Conservation (phyloP, 2,329 filamentous ascomycete genomes). For the Clonostachys rosea region DNA sequence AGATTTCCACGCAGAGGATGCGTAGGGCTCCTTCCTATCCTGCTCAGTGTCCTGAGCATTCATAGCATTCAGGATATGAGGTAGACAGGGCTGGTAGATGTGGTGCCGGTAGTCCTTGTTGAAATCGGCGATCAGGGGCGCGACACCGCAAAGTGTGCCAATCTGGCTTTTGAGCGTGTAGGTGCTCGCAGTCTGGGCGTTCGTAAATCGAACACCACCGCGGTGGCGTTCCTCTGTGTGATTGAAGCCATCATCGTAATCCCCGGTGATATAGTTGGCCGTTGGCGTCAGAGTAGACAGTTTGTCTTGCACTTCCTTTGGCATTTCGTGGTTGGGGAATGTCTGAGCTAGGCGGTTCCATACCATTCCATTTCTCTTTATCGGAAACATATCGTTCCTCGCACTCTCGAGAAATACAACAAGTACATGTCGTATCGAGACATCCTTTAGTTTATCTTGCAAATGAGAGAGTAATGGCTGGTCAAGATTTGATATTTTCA, state of each 20-base stretch:
- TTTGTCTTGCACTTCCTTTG: constrained; percentile 12
- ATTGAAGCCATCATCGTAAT: constrained; percentile 5
- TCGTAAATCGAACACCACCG: constrained; percentile 24
- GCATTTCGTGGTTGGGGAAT: constrained; percentile 12
- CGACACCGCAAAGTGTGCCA: constrained; percentile 24
- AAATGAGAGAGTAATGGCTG: constrained; percentile 11
- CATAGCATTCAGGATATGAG: constrained; percentile 13
- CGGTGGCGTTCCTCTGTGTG: constrained; percentile 1
- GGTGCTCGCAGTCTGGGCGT: constrained; percentile 22
- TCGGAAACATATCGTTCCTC: constrained; percentile 22
- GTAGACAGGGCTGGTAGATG: constrained; percentile 29
- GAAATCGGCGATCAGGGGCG: constrained; percentile 23
- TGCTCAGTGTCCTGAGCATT: constrained; percentile 5
- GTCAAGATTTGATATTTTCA: constrained; percentile 23
- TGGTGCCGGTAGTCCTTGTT: constrained; percentile 26
- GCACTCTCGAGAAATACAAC: constrained; percentile 25
- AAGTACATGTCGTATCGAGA: constrained; percentile 27
- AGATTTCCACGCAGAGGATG: constrained; percentile 5
- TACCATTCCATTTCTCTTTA: constrained; percentile 18
- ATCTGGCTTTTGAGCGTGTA: constrained; percentile 27
- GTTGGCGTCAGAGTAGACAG: constrained; percentile 14
- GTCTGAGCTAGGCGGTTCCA: constrained; percentile 14
- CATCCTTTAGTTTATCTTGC: constrained; percentile 4
- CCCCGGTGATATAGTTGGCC: constrained; percentile 13
- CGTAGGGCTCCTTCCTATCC: not conserved